Base-by-base conservation (phyloP, 2,329 filamentous ascomycete species). In the Phyllosticta citribraziliensis region DNA sequence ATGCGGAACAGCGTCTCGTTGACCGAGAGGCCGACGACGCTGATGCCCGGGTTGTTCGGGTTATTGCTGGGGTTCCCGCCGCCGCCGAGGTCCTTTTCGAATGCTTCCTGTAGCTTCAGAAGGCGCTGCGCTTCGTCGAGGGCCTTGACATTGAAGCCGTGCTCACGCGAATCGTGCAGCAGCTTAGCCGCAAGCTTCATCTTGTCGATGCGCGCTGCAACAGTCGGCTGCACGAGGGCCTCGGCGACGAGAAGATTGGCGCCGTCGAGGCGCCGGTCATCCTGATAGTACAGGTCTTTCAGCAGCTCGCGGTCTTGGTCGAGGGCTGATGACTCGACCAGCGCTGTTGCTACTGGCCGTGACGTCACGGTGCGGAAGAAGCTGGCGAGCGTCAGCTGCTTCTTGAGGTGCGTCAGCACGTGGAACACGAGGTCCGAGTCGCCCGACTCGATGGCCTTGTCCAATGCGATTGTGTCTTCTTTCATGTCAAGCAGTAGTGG, bases 221-320 rank as follows among this genome's bases (percentile, higher is more conserved):
- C 79, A 64, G 88, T 85, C 0, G 85, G 81, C 69, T 94, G 89
- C 4, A 81, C 77, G 8, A 99, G 79, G 0, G 92, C 89, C 74
- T 99, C 93, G 20, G 85, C 84, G 14, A 99, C 79, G 63, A 97
- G 88, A 1, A 99, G 85, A 62, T 91, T 88, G 0, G 93, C 89
- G 2, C 94, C 91, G 65, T 97, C 94, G 5, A 91, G 79, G 3
- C 92, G 85, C 5, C 93, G 85, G 72, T 99, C 94, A 68, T 97
- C 94, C 75, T 97, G 94, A 72, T 99, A 99, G 76, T 94, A 99
- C 3, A 99, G 79, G 70, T 97, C 94, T 70, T 97, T 99, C 25
- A 99, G 83, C 22, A 99, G 75, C 59, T 88, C 85, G 0, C 84
- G 82, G 67, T 96, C 91, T 68, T 96, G 88, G 57, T 89, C 85